phyloP scores from a whole-genome alignment of 768 basidiomycete genomes.

The Gelatoporia subvermispora region DNA sequence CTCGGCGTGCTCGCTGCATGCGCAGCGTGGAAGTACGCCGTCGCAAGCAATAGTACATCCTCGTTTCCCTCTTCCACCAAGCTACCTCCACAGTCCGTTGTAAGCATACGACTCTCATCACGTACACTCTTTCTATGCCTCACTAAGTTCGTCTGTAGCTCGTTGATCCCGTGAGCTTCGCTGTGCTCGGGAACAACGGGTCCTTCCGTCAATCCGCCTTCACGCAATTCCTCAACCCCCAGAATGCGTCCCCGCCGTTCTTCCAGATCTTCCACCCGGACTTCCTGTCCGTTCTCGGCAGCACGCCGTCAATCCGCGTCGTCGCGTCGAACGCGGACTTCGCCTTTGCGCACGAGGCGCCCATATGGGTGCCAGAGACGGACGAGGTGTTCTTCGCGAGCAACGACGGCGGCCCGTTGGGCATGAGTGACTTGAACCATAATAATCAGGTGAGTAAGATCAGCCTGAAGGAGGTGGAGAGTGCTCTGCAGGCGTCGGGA shows the following conservation, averaged over 20 bases:
- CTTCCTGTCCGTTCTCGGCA: slow-evolving; percentile 58
- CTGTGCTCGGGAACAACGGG: slow-evolving; percentile 44
- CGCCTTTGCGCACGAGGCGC: slow-evolving; percentile 78
- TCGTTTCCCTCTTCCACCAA: too few species aligned
- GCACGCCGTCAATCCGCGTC: slow-evolving; percentile 48
- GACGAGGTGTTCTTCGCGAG: slow-evolving; percentile 71
- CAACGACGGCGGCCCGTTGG: slow-evolving; percentile 59
- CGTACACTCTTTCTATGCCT: background rate
- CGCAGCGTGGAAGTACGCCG: too few species aligned
- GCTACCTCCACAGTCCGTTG: background rate
- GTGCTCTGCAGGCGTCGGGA: slow-evolving; percentile 31
- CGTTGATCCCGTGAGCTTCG: slow-evolving; percentile 45
- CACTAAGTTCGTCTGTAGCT: slow-evolving; percentile 31
- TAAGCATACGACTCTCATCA: background rate
- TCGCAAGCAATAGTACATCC: too few species aligned
- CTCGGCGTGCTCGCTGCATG: too few species aligned
- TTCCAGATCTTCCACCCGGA: slow-evolving; percentile 50
- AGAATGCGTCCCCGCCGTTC: slow-evolving; percentile 50
- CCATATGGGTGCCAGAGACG: slow-evolving; percentile 60
- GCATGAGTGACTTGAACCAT: slow-evolving; percentile 57
- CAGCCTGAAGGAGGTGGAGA: slow-evolving; percentile 50
- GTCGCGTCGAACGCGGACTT: slow-evolving; percentile 59
- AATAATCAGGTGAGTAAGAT: slow-evolving; percentile 64
- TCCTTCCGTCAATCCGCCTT: slow-evolving; percentile 28
- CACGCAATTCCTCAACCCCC: slow-evolving; percentile 51